Evolutionary conservation across 2,329 filamentous ascomycete genomes (phyloP), one percentile per base, ranked within the genome.

Genomic region (Diplodia scrobiculata): DNA sequence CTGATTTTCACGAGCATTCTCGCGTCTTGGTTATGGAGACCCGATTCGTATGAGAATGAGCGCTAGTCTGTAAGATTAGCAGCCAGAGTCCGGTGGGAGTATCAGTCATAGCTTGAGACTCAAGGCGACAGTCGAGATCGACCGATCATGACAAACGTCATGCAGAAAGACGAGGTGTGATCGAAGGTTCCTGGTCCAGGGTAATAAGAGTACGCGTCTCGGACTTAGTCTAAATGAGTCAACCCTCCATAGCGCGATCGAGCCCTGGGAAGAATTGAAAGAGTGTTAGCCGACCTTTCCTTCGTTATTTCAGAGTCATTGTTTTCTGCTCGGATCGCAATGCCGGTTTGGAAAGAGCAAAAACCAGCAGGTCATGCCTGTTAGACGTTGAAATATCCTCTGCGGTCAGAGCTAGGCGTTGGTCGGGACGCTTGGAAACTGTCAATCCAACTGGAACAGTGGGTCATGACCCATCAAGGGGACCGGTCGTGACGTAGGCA

Each of bases 11-110:
- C 27, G 54, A 60, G 34, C 64, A 60, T 66, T 52, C 54, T 53
- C 64, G 21, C 47, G 32, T 38, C 64, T 66, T 66, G 64, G 64
- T 45, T 25, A 41, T 59, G 47, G 36, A 17, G 54, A 52, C 52
- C 32, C 27, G 64, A 60, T 38, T 47, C 29, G 21, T 27, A 14
- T 47, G 54, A 51, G 54, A 66, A 66, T 66, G 64, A 41, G 47
- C 64, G 54, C 64, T 66, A 66, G 54, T 60, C 41, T 47, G 53
- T 60, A 66, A 52, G 32, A 14, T 52, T 32, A 38, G 45, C 38
- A 25, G 19, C 13, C 29, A 32, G 25, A 48, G 41, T 27, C n/a
- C 11, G 47, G 38, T 36, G 17, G 7, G 17, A 48, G 11, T 21
- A 50, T 32, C 27, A 27, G 29, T 36, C 58, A 62, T 25, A 62